Conservation (phyloP, 2,329 filamentous ascomycete species). For the Nemania sp. region DNA sequence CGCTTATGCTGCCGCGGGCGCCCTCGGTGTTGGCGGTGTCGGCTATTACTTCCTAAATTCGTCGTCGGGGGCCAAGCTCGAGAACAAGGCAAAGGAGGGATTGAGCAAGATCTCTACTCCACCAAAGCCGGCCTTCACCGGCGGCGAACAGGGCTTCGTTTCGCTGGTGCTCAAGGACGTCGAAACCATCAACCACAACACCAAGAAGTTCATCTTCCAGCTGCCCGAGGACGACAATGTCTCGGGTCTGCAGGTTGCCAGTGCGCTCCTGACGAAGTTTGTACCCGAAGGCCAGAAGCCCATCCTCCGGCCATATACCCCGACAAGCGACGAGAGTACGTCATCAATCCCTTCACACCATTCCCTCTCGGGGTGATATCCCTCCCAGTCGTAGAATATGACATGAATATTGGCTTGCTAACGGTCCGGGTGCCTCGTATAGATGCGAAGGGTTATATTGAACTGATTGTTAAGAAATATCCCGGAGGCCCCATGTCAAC, state of each 20-base stretch:
- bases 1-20: constrained; percentile 71
- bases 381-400: background rate
- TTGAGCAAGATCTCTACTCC: constrained; percentile 50
- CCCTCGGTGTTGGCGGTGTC: constrained; percentile 67
- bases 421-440: background rate
- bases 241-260: constrained; percentile 84
- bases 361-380: background rate
- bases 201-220: constrained; percentile 90
- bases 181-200: constrained; percentile 90
- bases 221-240: constrained; percentile 86
- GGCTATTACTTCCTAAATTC: constrained; percentile 68
- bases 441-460: constrained; percentile 83
- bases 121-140: constrained; percentile 71
- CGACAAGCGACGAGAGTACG: constrained; percentile 84
- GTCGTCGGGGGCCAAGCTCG: constrained; percentile 67
- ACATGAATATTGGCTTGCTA: constrained; percentile 10
- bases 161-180: constrained; percentile 82
- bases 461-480: constrained; percentile 94
- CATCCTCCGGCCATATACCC: constrained; percentile 92
- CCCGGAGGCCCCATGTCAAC: constrained; percentile 90
- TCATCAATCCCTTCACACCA: background rate
- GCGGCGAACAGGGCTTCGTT: constrained; percentile 91
- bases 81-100: constrained; percentile 64
- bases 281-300: constrained; percentile 88
- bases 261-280: constrained; percentile 92